Percentiles rank a stretch among this genome's conserved stretches.
Evolutionary conservation across 192 early-diverging fungal genomes (phyloP).

Genomic region (Dissophora globulifera): DNA sequence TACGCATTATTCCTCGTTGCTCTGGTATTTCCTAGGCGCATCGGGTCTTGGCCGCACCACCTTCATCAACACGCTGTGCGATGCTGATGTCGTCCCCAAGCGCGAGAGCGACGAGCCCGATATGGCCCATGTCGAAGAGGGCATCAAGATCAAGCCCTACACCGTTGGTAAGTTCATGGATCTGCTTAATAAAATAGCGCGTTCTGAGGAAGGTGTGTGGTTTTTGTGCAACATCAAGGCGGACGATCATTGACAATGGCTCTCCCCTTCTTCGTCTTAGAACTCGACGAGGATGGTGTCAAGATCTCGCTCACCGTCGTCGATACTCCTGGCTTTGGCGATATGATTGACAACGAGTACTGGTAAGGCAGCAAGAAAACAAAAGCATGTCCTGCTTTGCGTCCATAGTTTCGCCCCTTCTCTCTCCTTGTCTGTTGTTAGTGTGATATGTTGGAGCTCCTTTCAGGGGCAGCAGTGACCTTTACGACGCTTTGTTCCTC

Average conservation of each 20-base stretch:
- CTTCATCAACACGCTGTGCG: constrained; percentile 98
- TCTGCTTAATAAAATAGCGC: too few relatives aligned
- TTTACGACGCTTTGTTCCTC: neutral
- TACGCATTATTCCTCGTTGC: too few relatives aligned
- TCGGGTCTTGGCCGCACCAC: constrained; percentile 98
- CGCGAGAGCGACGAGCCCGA: constrained; percentile 73
- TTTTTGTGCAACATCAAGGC: too few relatives aligned
- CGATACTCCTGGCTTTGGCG: constrained; percentile 98
- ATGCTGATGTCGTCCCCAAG: constrained; percentile 76
- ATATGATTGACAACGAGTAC: constrained; percentile 94
- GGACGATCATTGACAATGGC: neutral
- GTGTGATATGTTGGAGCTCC: too few relatives aligned
- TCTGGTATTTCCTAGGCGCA: constrained; percentile 64
- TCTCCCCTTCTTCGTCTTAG: constrained; percentile 35
- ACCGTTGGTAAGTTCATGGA: constrained; percentile 82
- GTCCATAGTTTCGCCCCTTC: neutral
- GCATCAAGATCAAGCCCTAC: constrained; percentile 89
- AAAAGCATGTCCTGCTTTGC: too few relatives aligned
- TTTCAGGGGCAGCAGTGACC: neutral
- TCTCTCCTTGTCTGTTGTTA: neutral
- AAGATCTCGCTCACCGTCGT: constrained; percentile 97
- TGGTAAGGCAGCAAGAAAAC: too few relatives aligned
- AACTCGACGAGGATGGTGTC: constrained; percentile 98
- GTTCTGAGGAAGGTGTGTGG: too few relatives aligned
- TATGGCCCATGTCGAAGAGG: constrained; percentile 81